phyloP scores from a whole-genome alignment of 352 stramenopile genomes.

The Pythium biforme region DNA sequence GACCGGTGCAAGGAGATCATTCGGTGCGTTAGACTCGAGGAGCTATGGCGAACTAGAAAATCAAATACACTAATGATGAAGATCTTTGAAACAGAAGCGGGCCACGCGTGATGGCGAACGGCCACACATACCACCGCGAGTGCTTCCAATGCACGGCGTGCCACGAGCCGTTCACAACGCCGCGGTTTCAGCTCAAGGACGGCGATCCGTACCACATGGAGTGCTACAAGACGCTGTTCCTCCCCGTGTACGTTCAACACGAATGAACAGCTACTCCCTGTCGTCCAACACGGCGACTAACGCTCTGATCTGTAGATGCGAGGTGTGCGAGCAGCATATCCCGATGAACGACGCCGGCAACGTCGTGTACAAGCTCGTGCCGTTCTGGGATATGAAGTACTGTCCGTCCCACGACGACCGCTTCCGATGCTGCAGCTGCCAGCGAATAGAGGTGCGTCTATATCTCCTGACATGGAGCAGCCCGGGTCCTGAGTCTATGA shows the following conservation, averaged over 20 bases:
- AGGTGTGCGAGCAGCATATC: slow-evolving; percentile 62
- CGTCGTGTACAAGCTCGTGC: slow-evolving; percentile 64
- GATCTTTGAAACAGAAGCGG: slow-evolving; percentile 13
- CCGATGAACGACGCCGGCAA: slow-evolving; percentile 45
- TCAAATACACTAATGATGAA: too few relatives aligned
- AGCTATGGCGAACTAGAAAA: too few relatives aligned
- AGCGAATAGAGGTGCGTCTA: slow-evolving; percentile 53
- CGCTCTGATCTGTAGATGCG: slow-evolving; percentile 33
- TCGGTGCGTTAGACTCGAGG: slow-evolving; percentile 3
- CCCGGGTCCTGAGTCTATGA: too few relatives aligned
- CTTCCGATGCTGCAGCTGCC: slow-evolving; percentile 69
- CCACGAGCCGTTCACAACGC: slow-evolving; percentile 30
- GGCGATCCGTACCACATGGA: slow-evolving; percentile 62
- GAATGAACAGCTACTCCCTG: background rate
- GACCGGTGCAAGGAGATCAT: slow-evolving; percentile 30
- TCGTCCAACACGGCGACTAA: background rate
- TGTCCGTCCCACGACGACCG: slow-evolving; percentile 61
- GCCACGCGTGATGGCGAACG: slow-evolving; percentile 28
- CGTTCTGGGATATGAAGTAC: slow-evolving; percentile 64
- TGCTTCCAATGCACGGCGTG: slow-evolving; percentile 50
- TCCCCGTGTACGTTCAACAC: slow-evolving; percentile 28
- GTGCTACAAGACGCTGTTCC: slow-evolving; percentile 66
- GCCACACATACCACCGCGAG: slow-evolving; percentile 30
- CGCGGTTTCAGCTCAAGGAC: slow-evolving; percentile 41
- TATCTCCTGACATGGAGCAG: too few relatives aligned